These are phyloP conservation scores for Pythium aristosporum DNA, from an alignment of 352 stramenopile species.

Conservation along the genomic window DNA sequence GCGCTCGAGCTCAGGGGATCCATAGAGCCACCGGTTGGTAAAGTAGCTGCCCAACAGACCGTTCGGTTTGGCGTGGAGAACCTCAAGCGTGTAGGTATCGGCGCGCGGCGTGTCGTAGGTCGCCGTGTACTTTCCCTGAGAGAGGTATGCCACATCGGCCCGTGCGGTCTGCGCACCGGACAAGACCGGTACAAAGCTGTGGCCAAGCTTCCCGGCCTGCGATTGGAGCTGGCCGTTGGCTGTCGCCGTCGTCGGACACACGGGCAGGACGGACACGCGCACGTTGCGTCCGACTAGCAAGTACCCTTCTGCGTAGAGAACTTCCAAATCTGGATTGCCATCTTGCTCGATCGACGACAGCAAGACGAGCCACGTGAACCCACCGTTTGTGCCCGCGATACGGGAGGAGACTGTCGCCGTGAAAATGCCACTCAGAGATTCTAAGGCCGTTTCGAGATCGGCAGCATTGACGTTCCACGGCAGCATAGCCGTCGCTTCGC, in stretches of 20 bases:
- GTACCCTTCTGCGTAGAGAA: constrained; percentile 85
- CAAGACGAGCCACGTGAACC: constrained; percentile 84
- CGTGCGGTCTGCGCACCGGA: constrained; percentile 48
- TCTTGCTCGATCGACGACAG: constrained; percentile 67
- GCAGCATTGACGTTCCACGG: constrained; percentile 53
- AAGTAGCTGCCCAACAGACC: constrained; percentile 93
- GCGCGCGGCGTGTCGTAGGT: constrained; percentile 88
- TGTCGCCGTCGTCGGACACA: constrained; percentile 48
- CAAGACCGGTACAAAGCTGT: constrained; percentile 69
- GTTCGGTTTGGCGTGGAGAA: constrained; percentile 65
- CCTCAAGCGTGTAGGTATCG: constrained; percentile 84
- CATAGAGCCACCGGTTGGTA: constrained; percentile 95
- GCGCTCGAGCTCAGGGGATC: constrained; percentile 73
- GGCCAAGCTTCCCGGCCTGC: constrained; percentile 38
- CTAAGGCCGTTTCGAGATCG: constrained; percentile 57
- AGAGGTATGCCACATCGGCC: constrained; percentile 61
- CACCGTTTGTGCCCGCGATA: constrained; percentile 40
- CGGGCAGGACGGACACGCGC: constrained; percentile 35
- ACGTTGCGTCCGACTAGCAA: constrained; percentile 50
- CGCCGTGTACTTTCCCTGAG: constrained; percentile 81
- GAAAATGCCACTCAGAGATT: constrained; percentile 74
- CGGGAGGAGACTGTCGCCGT: constrained; percentile 50
- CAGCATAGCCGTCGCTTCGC: constrained; percentile 70
- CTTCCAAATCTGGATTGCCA: constrained; percentile 37
- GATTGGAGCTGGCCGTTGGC: constrained; percentile 27